phyloP scores from a whole-genome alignment of 495 filamentous ascomycete genomes.

The Annulohypoxylon nitens region DNA sequence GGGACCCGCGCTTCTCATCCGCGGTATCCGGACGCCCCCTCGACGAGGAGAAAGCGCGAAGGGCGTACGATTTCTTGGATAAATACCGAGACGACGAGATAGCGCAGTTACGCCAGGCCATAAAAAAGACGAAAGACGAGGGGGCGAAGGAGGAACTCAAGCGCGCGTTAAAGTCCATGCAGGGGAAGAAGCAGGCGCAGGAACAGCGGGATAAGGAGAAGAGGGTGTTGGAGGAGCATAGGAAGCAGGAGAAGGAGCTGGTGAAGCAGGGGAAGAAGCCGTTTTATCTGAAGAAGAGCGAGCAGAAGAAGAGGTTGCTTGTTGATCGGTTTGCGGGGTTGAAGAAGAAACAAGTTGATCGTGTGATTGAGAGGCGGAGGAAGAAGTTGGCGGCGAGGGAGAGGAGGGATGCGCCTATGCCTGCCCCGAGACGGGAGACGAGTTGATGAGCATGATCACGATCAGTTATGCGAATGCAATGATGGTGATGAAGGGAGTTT shows the following conservation, averaged over 20 bases:
- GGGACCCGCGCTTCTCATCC: constrained; percentile 91
- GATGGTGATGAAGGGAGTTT: constrained; percentile 19
- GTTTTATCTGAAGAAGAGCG: constrained; percentile 90
- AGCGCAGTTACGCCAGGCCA: constrained; percentile 72
- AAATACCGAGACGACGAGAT: constrained; percentile 86
- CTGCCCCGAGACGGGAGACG: constrained; percentile 65
- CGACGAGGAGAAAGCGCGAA: constrained; percentile 68
- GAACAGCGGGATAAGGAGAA: constrained; percentile 74
- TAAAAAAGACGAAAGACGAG: constrained; percentile 75
- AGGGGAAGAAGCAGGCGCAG: constrained; percentile 76
- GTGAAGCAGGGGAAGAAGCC: constrained; percentile 91
- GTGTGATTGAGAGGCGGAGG: constrained; percentile 81
- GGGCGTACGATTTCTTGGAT: constrained; percentile 86
- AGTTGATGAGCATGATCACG: constrained; percentile 18
- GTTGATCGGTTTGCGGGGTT: constrained; percentile 82
- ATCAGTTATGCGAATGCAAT: background rate
- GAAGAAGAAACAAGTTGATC: constrained; percentile 83
- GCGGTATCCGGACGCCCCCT: constrained; percentile 51
- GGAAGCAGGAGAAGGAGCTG: constrained; percentile 83
- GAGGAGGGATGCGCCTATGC: constrained; percentile 80
- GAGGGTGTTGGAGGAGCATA: constrained; percentile 76
- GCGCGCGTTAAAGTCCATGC: constrained; percentile 73
- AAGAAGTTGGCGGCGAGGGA: constrained; percentile 88
- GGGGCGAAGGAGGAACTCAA: constrained; percentile 72
- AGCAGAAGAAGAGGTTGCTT: constrained; percentile 86